Evolutionary conservation across 495 filamentous ascomycete genomes (phyloP), one percentile per base, ranked within the genome.

Genomic region (Lasiosphaeria miniovina): DNA sequence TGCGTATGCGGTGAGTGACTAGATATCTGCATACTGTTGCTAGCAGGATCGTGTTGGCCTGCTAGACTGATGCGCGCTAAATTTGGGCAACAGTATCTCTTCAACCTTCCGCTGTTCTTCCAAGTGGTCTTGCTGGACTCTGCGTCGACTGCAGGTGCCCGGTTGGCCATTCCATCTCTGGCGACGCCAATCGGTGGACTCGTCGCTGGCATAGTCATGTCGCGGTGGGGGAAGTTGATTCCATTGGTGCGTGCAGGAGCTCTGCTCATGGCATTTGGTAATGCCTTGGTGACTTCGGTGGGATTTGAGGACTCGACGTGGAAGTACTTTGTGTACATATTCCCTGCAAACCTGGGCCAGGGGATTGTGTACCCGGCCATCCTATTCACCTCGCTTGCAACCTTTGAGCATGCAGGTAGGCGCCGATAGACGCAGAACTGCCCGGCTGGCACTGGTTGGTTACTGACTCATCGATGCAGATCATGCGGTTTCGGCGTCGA

Each of bases 361-460:
- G 84, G 84, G 0, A 85, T 88, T 17, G 78, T 85, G 8, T 87
- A 86, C 54, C 85, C 86, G 0, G 80, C 76, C 0, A 85, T 86
- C 46, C 64, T 88, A 24, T 87, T 88, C 59, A 87, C 83, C 0
- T 83, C 83, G 43, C 72, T 88, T 1, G 83, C 86, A 4, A 80
- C 83, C 1, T 87, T 87, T 61, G 82, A 83, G 9, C 86, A 88
- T 55, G 70, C 79, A 31, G 83, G 86, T 87, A 72, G 49, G 74
- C 61, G 24, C 24, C 24, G 12, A 17, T 32, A 4, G 4, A 9
- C 14, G 1, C 6, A 24, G 12, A 7, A 36, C 31, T 24, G 36
- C 10, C 17, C 12, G 12, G 5, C 46, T n/a, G 10, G 35, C 31
- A 15, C n/a, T 5, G 1, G 12, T 5, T 14, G 7, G 15, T 45